These are phyloP conservation scores for Sporobolomyces roseus DNA, from an alignment of 768 basidiomycete species.

Conservation along the genomic window DNA sequence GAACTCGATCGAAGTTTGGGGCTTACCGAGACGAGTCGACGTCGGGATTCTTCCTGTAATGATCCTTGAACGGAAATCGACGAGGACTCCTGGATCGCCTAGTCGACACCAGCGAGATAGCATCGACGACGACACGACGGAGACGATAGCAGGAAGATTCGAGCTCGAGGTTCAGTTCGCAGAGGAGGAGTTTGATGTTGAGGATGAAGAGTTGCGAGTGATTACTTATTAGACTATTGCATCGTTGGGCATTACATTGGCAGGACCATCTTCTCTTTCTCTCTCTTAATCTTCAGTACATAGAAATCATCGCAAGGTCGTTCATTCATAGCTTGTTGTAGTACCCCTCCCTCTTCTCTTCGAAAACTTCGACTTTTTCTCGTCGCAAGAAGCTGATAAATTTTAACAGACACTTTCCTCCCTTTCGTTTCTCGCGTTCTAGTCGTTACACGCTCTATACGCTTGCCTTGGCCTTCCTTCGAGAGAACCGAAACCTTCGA, in stretches of 20 bases:
- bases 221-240: conserved; percentile 22
- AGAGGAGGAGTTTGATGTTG: conserved; percentile 9
- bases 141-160: conserved; percentile 25
- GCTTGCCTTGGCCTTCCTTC: no score
- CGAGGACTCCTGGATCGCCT: conserved; percentile 27
- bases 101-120: conserved; percentile 6
- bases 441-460: no score
- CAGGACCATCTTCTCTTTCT: not conserved
- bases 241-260: not conserved
- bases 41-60: conserved; percentile 14
- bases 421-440: no score
- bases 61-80: conserved; percentile 37
- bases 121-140: conserved; percentile 16
- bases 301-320: no score
- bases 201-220: conserved; percentile 31
- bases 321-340: no score
- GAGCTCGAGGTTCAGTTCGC: conserved; percentile 21
- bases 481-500: no score
- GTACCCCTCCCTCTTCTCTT: not conserved
- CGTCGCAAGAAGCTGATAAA: no score
- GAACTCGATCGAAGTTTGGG: conserved; percentile 39
- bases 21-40: conserved; percentile 10
- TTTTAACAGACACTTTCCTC: no score
- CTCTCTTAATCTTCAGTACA: no score
- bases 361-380: not conserved